Evolutionary conservation across 257 asterid genomes (phyloP).

Genomic region (Striga asiatica): DNA sequence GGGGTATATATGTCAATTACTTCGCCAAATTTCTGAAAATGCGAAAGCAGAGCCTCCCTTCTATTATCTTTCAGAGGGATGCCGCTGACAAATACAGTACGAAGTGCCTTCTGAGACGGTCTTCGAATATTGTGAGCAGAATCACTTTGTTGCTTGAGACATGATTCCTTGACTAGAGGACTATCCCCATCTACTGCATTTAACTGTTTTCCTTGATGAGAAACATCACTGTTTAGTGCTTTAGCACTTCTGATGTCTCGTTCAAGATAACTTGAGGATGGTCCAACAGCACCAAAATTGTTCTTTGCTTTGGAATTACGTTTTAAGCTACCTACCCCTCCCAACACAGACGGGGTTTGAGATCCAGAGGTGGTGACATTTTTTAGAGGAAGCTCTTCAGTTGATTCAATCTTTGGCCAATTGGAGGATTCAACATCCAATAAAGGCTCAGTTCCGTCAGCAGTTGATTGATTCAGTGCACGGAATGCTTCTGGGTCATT

Average conservation of each 20-base stretch:
- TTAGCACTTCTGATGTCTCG: slow-evolving; percentile 34
- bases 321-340: slow-evolving; percentile 48
- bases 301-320: slow-evolving; percentile 35
- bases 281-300: slow-evolving; percentile 31
- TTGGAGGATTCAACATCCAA: slow-evolving; percentile 34
- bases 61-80: slow-evolving; percentile 84
- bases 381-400: slow-evolving; percentile 29
- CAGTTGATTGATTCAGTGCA: slow-evolving; percentile 37
- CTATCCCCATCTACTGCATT: slow-evolving; percentile 35
- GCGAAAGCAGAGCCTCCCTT: slow-evolving; percentile 79
- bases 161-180: slow-evolving; percentile 30
- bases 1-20: slow-evolving; percentile 78
- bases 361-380: slow-evolving; percentile 33
- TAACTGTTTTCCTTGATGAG: slow-evolving; percentile 28
- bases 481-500: slow-evolving; percentile 46
- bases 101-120: slow-evolving; percentile 66
- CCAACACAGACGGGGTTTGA: slow-evolving; percentile 70
- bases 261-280: slow-evolving; percentile 31
- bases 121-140: slow-evolving; percentile 40
- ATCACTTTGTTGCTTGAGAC: slow-evolving; percentile 38
- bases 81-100: slow-evolving; percentile 77
- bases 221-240: slow-evolving; percentile 20
- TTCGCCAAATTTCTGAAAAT: slow-evolving; percentile 89
- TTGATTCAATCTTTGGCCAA: slow-evolving; percentile 28
- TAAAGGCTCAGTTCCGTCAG: slow-evolving; percentile 35